Evolutionary conservation across 768 basidiomycete species (phyloP).

Genomic region (Boletus bicolor): DNA sequence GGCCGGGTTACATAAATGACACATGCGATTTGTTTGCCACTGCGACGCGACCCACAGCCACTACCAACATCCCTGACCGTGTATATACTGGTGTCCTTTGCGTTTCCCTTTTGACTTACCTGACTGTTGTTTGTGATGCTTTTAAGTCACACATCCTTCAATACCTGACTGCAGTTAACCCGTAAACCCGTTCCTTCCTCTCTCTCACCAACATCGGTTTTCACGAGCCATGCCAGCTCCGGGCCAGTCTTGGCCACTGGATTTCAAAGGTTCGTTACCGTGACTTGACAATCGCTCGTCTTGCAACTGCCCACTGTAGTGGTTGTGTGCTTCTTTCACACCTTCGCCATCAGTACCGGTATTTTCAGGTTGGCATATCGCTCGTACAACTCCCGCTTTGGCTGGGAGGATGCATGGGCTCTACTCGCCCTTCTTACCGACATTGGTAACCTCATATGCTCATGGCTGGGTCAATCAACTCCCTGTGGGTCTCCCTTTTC

Average conservation of each 20-base stretch:
- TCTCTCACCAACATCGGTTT: background rate
- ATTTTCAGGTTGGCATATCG: slow-evolving; percentile 15
- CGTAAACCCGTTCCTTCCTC: background rate
- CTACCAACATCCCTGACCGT: too few species aligned
- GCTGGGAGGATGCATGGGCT: slow-evolving; percentile 19
- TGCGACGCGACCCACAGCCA: too few species aligned
- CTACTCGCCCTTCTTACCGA: slow-evolving; percentile 16
- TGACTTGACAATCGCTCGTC: background rate
- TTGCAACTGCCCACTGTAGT: background rate
- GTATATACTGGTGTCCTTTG: background rate
- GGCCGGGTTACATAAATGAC: too few species aligned
- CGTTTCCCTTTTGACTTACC: background rate
- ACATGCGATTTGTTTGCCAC: too few species aligned
- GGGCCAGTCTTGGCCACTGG: slow-evolving; percentile 11
- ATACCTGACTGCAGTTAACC: background rate
- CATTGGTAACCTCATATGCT: background rate
- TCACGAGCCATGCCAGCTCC: slow-evolving; percentile 14
- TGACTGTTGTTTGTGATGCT: background rate
- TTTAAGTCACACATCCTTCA: background rate
- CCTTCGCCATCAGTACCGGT: slow-evolving; percentile 9
- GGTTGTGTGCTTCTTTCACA: slow-evolving; percentile 5
- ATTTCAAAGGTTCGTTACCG: slow-evolving; percentile 12
- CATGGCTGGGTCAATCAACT: slow-evolving; percentile 4
- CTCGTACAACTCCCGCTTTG: slow-evolving; percentile 14
- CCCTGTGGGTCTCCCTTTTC: background rate